These are phyloP conservation scores for Cavenderia fasciculata DNA, from an alignment of 78 protist species.

Conservation along the genomic window DNA sequence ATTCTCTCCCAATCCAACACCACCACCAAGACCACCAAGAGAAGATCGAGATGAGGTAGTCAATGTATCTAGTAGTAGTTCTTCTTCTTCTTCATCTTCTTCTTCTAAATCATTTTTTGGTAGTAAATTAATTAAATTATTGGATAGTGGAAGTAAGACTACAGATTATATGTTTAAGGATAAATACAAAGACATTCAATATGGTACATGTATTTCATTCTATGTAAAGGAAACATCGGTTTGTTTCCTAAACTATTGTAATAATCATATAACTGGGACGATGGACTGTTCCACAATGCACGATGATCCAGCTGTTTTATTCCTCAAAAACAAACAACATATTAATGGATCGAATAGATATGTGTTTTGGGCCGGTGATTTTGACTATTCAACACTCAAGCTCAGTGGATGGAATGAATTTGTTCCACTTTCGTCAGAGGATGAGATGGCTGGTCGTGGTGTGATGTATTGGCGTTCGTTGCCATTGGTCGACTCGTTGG, in stretches of 20 bases:
- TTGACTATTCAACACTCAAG: conserved; percentile 11
- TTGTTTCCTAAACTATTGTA: conserved; percentile 41
- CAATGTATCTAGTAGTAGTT: no score
- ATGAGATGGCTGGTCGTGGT: no score
- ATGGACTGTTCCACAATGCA: neutral
- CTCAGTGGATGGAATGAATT: neutral
- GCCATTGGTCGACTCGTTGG: conserved; percentile 9
- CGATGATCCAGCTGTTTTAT: conserved; percentile 8
- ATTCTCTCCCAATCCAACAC: no score
- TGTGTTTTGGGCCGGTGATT: conserved; percentile 63
- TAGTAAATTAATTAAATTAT: no score
- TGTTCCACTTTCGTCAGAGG: no score
- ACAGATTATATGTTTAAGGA: neutral
- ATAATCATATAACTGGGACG: conserved; percentile 8
- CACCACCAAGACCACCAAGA: conserved; percentile 49
- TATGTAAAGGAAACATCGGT: conserved; percentile 46
- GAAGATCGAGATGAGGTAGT: no score
- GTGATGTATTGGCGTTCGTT: conserved; percentile 26
- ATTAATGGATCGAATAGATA: conserved; percentile 45
- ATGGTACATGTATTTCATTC: conserved; percentile 51
- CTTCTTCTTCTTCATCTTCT: no score
- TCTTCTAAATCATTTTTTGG: no score
- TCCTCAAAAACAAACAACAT: conserved; percentile 48
- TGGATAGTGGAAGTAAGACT: neutral
- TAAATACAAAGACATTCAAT: conserved; percentile 37